Base-by-base conservation (phyloP, 2,329 filamentous ascomycete species). In the Alternaria burnsii region DNA sequence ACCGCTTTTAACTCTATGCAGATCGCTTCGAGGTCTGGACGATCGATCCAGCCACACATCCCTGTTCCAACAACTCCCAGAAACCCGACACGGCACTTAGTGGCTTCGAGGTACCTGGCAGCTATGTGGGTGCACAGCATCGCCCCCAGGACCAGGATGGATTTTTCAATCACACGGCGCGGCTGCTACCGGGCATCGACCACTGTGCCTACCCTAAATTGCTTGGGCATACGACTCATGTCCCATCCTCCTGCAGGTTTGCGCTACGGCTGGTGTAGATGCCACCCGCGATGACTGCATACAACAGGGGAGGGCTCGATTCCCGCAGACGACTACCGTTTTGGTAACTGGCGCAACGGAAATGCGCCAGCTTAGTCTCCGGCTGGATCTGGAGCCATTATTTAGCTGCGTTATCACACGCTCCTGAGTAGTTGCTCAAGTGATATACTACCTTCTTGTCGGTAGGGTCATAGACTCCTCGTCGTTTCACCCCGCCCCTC, bases 371-470 rank as follows among this genome's bases (percentile, higher is more conserved):
- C 62, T 68, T 73, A 73, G 70, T 68, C 48, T 64, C 65, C 71
- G 69, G 61, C 67, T 73, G 66, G 69, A 73, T 72, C 64, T 68
- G 54, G 61, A 55, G 67, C 66, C 71, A 72, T 65, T 67, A 62
- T 66, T 71, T 73, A 75, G 72, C 67, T 68, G 60, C 65, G 18
- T 68, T 65, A 72, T 75, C 70, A 71, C 65, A 71, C 66, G 63
- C 67, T 63, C 67, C 68, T 65, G 52, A 59, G 58, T 61, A 65
- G 58, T 52, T 66, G 62, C 59, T 61, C 64, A 69, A 52, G 68
- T 76, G 68, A 73, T 71, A 73, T 70, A 71, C 66, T 65, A 55
- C 62, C 68, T 70, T 67, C 66, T 61, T 69, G 61, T 70, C 65
- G 42, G 53, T 61, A 59, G 66, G 52, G 61, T 50, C 51, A 56